phyloP scores from a whole-genome alignment of 2,329 filamentous ascomycete species.

The Pezicula rhizophila region DNA sequence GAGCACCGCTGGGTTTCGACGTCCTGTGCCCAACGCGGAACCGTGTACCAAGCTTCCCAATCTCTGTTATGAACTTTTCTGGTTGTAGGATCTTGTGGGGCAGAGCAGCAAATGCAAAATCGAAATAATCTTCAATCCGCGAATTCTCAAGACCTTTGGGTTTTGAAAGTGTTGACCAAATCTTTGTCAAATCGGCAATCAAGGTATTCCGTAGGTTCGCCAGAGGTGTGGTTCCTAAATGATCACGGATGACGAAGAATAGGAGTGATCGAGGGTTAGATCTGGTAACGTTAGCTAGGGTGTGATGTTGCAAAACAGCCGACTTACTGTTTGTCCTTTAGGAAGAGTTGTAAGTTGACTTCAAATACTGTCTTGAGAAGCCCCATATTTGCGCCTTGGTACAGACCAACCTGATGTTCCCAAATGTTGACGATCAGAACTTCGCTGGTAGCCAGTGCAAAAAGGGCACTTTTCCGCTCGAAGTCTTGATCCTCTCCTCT shows the following conservation, averaged over 20 bases:
- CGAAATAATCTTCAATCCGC: conserved; percentile 93
- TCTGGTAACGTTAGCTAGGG: conserved; percentile 38
- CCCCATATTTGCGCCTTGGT: conserved; percentile 98
- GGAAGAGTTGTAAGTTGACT: conserved; percentile 93
- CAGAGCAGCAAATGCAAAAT: conserved; percentile 92
- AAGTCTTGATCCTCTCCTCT: conserved; percentile 98
- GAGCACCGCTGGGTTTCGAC: conserved; percentile 51
- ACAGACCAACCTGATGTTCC: conserved; percentile 97
- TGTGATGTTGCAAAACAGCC: conserved; percentile 4
- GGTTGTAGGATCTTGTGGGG: conserved; percentile 96
- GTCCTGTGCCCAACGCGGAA: conserved; percentile 79
- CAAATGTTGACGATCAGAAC: conserved; percentile 98
- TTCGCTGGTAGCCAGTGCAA: conserved; percentile 94
- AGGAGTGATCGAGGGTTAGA: conserved; percentile 84
- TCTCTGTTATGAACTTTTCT: conserved; percentile 79
- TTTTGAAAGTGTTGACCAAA: conserved; percentile 92
- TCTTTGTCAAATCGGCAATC: conserved; percentile 81
- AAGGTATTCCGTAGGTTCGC: conserved; percentile 85
- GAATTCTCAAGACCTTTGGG: conserved; percentile 82
- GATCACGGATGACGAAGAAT: conserved; percentile 98
- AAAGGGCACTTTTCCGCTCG: conserved; percentile 94
- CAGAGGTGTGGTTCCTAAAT: conserved; percentile 86
- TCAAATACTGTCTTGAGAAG: conserved; percentile 98
- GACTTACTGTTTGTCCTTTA: conserved; percentile 86
- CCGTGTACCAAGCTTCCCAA: conserved; percentile 70